Evolutionary conservation across 768 basidiomycete genomes (phyloP), one percentile per base, ranked within the genome.

Genomic region (Collybiopsis confluens): DNA sequence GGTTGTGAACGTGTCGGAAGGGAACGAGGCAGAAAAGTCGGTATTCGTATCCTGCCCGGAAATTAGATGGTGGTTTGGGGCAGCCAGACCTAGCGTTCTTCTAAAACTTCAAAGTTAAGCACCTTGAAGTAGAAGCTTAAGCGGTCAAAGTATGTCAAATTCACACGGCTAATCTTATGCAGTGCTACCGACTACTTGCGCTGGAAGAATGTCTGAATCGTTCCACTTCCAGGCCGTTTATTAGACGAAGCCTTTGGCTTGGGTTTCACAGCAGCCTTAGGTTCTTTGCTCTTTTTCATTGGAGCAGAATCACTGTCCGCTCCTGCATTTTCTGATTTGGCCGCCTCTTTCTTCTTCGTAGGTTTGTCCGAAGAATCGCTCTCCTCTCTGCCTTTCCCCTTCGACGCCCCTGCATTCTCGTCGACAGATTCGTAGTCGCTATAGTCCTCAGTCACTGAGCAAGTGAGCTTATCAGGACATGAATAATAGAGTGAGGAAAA

Each of bases 401-500:
- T 38, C 64, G 70, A 10, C 33, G 40, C 6, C 52, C 28, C 26
- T 57, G 54, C 56, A 26, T 84, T 76, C 54, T 83, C 86, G 7
- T 79, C 79, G 7, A 86, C 86, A 8, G 88, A 90, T 67, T 92
- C 90, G 62, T 88, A 92, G 16, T 81, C 82, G 6, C 88, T 88
- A 63, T 88, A 87, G 63, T 92, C 90, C 63, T 89, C 85, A 35
- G 78, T 85, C 15, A 80, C 90, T 92, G 58, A 1, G 48, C 41
- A 9, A 37, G 36, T 24, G 18, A 9, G n/a, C n/a, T n/a, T n/a
- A n/a, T n/a, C n/a, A n/a, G n/a, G n/a, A n/a, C n/a, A n/a, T n/a
- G n/a, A n/a, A n/a, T n/a, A n/a, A n/a, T n/a, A n/a, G n/a, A n/a
- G n/a, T n/a, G n/a, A n/a, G 15, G 2, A 16, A 45, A 2, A 21